A percentile compares a stretch with the other conserved stretches of the same genome.
Evolutionary conservation across 2,329 filamentous ascomycete species (phyloP).

Genomic region (Lasiodiplodia sp.): DNA sequence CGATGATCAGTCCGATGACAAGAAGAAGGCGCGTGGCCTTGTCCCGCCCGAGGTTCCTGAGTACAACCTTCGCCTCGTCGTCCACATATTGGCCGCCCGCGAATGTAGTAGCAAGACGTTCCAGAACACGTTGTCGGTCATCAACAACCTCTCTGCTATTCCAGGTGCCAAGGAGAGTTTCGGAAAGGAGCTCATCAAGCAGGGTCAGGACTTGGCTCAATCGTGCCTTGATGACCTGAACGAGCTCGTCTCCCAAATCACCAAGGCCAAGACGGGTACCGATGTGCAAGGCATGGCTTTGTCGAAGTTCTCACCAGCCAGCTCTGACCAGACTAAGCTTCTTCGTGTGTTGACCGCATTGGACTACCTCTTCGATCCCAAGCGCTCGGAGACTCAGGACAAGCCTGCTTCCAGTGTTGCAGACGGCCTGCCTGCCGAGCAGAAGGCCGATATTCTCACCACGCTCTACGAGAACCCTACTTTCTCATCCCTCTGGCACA

Average conservation of each 20-base stretch:
- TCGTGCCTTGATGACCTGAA: constrained; percentile 85
- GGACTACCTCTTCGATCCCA: constrained; percentile 92
- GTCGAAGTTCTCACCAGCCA: constrained; percentile 93
- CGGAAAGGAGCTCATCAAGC: constrained; percentile 88
- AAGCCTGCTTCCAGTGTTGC: constrained; percentile 49
- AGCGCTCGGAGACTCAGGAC: constrained; percentile 65
- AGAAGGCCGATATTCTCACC: constrained; percentile 83
- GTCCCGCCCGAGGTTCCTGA: constrained; percentile 86
- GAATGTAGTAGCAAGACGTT: constrained; percentile 99
- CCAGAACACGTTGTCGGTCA: constrained; percentile 96
- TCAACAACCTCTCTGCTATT: constrained; percentile 95
- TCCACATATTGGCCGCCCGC: constrained; percentile 93
- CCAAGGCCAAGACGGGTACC: constrained; percentile 84
- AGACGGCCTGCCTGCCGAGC: constrained; percentile 66
- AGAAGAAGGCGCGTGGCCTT: constrained; percentile 68
- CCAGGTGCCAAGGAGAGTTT: constrained; percentile 89
- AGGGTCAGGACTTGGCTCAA: constrained; percentile 83
- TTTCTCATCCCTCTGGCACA: constrained; percentile 90
- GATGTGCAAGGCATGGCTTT: constrained; percentile 95
- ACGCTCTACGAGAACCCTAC: constrained; percentile 90
- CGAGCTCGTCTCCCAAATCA: constrained; percentile 84
- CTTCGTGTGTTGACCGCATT: constrained; percentile 90
- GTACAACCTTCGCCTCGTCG: constrained; percentile 89
- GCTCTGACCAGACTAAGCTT: constrained; percentile 95
- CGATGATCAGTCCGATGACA: constrained; percentile 60